Conservation (phyloP, 345 rosid genomes). For the Eucalyptus polyanthemos region DNA sequence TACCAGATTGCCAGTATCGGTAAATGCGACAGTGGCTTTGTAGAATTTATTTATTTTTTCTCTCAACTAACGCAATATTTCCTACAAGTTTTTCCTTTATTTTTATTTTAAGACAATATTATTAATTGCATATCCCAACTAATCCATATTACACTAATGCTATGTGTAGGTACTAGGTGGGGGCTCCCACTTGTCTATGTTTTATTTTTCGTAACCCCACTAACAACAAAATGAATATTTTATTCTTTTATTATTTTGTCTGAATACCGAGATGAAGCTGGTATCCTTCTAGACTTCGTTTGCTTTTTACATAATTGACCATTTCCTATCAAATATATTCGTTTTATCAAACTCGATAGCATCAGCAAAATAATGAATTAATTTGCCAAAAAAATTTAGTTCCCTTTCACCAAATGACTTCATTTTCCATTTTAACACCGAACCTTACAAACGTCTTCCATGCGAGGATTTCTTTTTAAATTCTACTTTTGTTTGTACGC, state of each 20-base stretch:
- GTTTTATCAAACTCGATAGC: not conserved
- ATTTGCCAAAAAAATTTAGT: not conserved
- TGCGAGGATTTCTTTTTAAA: not conserved
- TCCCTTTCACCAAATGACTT: not conserved
- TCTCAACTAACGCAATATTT: not conserved
- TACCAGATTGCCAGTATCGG: not conserved
- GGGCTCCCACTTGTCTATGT: not conserved
- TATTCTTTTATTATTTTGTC: not conserved
- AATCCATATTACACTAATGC: not conserved
- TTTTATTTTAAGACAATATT: not conserved
- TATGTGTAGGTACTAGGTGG: not conserved
- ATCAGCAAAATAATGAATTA: not conserved
- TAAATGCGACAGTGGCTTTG: not conserved
- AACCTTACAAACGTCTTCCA: not conserved
- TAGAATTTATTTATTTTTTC: not conserved
- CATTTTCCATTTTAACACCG: not conserved
- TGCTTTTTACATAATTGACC: not conserved
- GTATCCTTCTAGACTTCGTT: not conserved
- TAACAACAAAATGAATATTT: not conserved
- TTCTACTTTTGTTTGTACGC: not conserved
- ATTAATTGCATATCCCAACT: not conserved
- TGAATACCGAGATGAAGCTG: not conserved
- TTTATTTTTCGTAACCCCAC: not conserved
- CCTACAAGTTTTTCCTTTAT: not conserved
- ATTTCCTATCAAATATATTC: not conserved